phyloP scores from a whole-genome alignment of 768 basidiomycete species.

The Suillus variegatus region DNA sequence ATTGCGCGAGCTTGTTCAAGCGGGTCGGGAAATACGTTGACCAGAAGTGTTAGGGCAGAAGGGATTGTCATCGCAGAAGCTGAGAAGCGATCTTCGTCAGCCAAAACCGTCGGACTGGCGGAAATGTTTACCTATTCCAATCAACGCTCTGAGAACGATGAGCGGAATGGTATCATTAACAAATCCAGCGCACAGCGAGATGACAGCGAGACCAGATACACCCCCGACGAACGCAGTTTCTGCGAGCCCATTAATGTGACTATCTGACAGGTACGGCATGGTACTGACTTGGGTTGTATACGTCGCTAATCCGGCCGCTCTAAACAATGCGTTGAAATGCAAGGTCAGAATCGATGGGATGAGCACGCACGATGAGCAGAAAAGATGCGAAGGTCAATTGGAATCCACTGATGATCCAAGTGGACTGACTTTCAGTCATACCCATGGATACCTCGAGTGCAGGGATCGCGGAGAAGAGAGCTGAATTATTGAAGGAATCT shows the following conservation, averaged over 20 bases:
- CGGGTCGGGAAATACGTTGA: constrained; percentile 50
- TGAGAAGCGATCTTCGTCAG: constrained; percentile 18
- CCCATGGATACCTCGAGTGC: constrained; percentile 25
- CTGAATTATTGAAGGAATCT: constrained; percentile 44
- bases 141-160: constrained; percentile 52
- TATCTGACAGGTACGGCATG: not conserved
- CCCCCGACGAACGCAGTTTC: constrained; percentile 46
- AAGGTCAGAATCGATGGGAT: not conserved
- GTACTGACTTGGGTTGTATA: constrained; percentile 42
- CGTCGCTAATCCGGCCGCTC: constrained; percentile 41
- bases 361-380: constrained; percentile 33
- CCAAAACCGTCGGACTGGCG: not conserved
- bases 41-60: constrained; percentile 49
- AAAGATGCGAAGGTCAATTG: constrained; percentile 45
- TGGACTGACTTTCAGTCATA: constrained; percentile 24
- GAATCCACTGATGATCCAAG: constrained; percentile 46
- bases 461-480: constrained; percentile 42
- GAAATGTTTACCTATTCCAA: constrained; percentile 42
- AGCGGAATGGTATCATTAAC: constrained; percentile 45
- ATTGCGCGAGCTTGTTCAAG: constrained; percentile 49
- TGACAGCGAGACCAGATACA: constrained; percentile 39
- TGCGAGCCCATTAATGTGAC: constrained; percentile 12
- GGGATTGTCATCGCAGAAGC: constrained; percentile 53
- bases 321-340: constrained; percentile 12
- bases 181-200: constrained; percentile 51